Base-by-base conservation (phyloP, 768 basidiomycete species). In the Grammothele lineata region DNA sequence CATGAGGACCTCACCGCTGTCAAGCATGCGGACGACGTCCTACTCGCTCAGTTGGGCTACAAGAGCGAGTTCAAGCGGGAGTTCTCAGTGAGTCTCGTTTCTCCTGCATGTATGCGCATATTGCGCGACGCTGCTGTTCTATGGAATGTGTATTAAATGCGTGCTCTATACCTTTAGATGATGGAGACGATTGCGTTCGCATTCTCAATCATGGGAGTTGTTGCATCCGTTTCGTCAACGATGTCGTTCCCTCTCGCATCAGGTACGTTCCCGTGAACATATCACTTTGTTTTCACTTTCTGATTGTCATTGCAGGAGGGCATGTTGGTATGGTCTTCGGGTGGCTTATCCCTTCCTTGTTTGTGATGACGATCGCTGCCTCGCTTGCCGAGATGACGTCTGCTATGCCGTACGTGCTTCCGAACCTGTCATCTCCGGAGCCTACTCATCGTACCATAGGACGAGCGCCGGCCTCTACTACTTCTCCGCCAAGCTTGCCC, bases 381-480 rank as follows among this genome's bases (percentile, higher is more conserved):
- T 83, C 77, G 15, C 79, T 87, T 72, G 85, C 85, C 4, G 85
- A 87, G 58, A 55, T 87, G 27, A 74, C 80, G 1, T 85, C 85
- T 1, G 75, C 83, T 2, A 87, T 87, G 85, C 85, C 85, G 85
- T 87, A 63, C 62, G 80, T 73, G 3, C 21, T 38, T 10, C 40
- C 34, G 36, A n/a, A n/a, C n/a, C n/a, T n/a, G n/a, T n/a, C n/a
- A n/a, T n/a, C n/a, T n/a, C n/a, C n/a, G n/a, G n/a, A n/a, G n/a
- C n/a, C n/a, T n/a, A n/a, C n/a, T n/a, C n/a, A n/a, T n/a, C n/a
- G n/a, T n/a, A n/a, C 27, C n/a, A 6, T 41, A 87, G 85, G 43
- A 88, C 86, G 19, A 87, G 85, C 51, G 85, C 86, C 5, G 86
- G 85, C 0, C 68, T 88, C 14, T 87, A 87, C 61, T 88, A 87